Conservation (phyloP, 495 filamentous ascomycete genomes). For the Parathielavia appendiculata region DNA sequence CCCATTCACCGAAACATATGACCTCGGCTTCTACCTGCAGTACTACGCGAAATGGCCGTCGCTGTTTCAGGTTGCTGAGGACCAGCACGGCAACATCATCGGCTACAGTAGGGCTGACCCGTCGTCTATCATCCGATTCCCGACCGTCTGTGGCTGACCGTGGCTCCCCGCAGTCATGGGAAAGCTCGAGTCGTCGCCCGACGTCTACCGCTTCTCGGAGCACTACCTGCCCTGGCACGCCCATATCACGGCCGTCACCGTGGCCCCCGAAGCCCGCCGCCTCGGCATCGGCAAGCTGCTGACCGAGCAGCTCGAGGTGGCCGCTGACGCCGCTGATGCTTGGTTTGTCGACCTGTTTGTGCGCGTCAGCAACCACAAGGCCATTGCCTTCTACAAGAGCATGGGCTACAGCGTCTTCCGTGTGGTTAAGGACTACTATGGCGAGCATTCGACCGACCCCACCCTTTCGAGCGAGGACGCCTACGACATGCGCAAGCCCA, state of each 20-base stretch:
- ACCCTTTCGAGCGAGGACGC: slow-evolving; percentile 68
- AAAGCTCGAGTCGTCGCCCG: slow-evolving; percentile 85
- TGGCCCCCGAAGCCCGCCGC: slow-evolving; percentile 78
- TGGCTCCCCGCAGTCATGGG: slow-evolving; percentile 69
- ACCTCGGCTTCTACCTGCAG: slow-evolving; percentile 88
- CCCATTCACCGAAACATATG: slow-evolving; percentile 92
- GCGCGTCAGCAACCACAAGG: slow-evolving; percentile 77
- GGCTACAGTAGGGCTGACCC: slow-evolving; percentile 71
- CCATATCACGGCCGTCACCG: slow-evolving; percentile 93
- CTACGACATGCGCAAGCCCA: slow-evolving; percentile 91
- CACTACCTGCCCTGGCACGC: slow-evolving; percentile 97
- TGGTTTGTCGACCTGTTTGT: slow-evolving; percentile 98
- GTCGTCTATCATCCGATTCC: neutral
- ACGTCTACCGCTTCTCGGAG: slow-evolving; percentile 60
- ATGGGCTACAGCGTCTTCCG: slow-evolving; percentile 89
- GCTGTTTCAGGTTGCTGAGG: slow-evolving; percentile 82
- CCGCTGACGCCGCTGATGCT: slow-evolving; percentile 71
- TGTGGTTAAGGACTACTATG: slow-evolving; percentile 83
- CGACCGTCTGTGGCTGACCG: neutral
- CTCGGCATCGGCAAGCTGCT: slow-evolving; percentile 79
- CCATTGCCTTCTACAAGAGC: slow-evolving; percentile 79
- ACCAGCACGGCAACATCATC: slow-evolving; percentile 73
- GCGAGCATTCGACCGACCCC: slow-evolving; percentile 64
- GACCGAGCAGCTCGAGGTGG: slow-evolving; percentile 71
- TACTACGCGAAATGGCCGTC: slow-evolving; percentile 94